Evolutionary conservation across 2,329 filamentous ascomycete species (phyloP).

Genomic region (Verruconis gallopava): DNA sequence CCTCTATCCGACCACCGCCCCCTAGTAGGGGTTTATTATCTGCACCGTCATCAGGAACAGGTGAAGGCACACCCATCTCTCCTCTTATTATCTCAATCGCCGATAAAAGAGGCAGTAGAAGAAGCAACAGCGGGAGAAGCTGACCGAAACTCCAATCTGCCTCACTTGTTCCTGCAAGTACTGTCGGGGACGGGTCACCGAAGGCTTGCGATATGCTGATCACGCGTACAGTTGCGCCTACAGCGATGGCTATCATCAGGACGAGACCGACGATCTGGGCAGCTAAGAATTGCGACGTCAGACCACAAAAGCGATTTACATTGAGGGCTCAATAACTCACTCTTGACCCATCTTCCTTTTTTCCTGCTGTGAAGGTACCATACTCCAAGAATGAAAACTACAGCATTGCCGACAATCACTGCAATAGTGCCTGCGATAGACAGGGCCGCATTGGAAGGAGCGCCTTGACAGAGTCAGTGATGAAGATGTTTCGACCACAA

Average conservation of each 20-base stretch:
- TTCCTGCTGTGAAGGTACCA: slow-evolving; percentile 51
- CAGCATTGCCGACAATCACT: slow-evolving; percentile 45
- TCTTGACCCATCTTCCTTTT: slow-evolving; percentile 43
- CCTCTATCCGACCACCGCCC: slow-evolving; percentile 25
- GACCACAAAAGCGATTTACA: too few species aligned
- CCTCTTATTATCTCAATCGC: slow-evolving; percentile 45
- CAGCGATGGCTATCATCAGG: slow-evolving; percentile 39
- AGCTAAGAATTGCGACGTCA: too few species aligned
- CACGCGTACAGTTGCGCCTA: slow-evolving; percentile 46
- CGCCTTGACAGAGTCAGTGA: too few species aligned
- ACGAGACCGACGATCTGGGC: slow-evolving; percentile 42
- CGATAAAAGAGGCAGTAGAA: slow-evolving; percentile 47
- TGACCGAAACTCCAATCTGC: slow-evolving; percentile 51
- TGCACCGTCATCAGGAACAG: slow-evolving; percentile 27
- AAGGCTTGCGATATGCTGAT: slow-evolving; percentile 49
- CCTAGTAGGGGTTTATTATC: slow-evolving; percentile 27
- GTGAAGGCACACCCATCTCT: slow-evolving; percentile 10
- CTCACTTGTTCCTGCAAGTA: slow-evolving; percentile 40
- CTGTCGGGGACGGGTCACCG: slow-evolving; percentile 34
- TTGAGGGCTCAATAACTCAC: too few species aligned
- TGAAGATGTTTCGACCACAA: slow-evolving; percentile 12
- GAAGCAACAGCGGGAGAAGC: slow-evolving; percentile 44
- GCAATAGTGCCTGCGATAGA: slow-evolving; percentile 48
- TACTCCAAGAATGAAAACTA: slow-evolving; percentile 46
- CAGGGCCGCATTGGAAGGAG: slow-evolving; percentile 30